phyloP scores from a whole-genome alignment of 495 filamentous ascomycete genomes.

The Aspergillus carlsbadensis region DNA sequence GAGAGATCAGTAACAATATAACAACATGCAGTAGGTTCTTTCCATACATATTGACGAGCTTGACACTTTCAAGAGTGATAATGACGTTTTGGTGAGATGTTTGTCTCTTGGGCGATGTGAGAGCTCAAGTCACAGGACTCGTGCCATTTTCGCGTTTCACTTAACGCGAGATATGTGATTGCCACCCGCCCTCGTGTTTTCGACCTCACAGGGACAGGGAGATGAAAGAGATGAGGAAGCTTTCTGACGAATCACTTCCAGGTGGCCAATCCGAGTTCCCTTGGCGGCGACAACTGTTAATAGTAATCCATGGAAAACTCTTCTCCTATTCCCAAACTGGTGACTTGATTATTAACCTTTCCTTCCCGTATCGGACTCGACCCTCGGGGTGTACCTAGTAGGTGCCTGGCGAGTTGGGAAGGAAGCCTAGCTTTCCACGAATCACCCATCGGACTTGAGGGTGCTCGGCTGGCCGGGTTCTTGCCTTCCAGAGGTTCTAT shows the following conservation, averaged over 20 bases:
- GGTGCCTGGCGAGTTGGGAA: neutral
- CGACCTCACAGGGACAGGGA: neutral
- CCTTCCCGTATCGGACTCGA: neutral
- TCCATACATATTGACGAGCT: slow-evolving; percentile 15
- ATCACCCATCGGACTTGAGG: neutral
- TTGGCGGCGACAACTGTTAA: slow-evolving; percentile 3
- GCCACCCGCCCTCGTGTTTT: slow-evolving; percentile 7
- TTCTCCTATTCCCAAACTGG: slow-evolving; percentile 13
- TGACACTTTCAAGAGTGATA: neutral
- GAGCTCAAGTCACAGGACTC: slow-evolving; percentile 37
- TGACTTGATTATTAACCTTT: slow-evolving; percentile 10
- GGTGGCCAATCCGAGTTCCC: slow-evolving; percentile 4
- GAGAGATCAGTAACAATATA: slow-evolving; percentile 16
- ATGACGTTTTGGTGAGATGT: neutral
- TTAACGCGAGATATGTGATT: slow-evolving; percentile 36
- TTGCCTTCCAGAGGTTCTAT: no score
- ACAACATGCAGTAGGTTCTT: neutral
- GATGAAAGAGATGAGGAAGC: neutral
- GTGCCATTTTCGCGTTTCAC: slow-evolving; percentile 50
- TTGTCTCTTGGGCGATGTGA: neutral
- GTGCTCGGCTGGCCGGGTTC: neutral
- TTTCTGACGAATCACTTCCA: slow-evolving; percentile 4
- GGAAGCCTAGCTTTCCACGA: neutral
- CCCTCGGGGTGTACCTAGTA: neutral
- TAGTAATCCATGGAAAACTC: slow-evolving; percentile 14